These are phyloP conservation scores for Saxophila tyrrhenica DNA, from an alignment of 495 filamentous ascomycete species.

Conservation along the genomic window DNA sequence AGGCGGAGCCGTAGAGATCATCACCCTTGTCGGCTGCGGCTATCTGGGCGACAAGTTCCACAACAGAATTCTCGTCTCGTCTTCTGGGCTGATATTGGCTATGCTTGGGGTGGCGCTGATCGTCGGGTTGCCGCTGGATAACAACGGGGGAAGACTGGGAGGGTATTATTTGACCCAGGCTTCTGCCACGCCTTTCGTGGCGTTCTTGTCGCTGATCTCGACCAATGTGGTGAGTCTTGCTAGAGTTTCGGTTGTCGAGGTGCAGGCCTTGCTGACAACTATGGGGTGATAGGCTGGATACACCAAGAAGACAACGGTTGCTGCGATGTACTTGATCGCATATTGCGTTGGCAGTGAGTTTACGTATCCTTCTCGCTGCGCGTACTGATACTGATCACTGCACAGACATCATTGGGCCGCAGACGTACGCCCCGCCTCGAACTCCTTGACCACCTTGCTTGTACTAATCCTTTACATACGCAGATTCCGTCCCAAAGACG, in stretches of 20 bases:
- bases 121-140: constrained; percentile 48
- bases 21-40: constrained; percentile 47
- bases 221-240: constrained; percentile 45
- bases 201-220: constrained; percentile 46
- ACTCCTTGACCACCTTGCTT: neutral
- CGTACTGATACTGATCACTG: constrained; percentile 14
- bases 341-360: constrained; percentile 17
- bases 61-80: constrained; percentile 42
- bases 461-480: constrained; percentile 7
- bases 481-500: constrained; percentile 43
- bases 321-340: constrained; percentile 55
- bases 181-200: constrained; percentile 47
- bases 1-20: constrained; percentile 54
- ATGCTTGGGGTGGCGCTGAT: constrained; percentile 55
- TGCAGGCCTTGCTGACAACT: neutral
- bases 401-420: neutral
- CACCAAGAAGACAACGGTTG: constrained; percentile 65
- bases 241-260: neutral
- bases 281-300: constrained; percentile 27
- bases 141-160: constrained; percentile 47
- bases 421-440: neutral
- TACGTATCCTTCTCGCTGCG: constrained; percentile 39
- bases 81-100: constrained; percentile 30
- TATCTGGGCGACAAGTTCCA: constrained; percentile 47
- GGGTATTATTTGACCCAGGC: constrained; percentile 56